Conservation (phyloP, 177 flowering plant genomes). For the Telopea speciosissima region DNA sequence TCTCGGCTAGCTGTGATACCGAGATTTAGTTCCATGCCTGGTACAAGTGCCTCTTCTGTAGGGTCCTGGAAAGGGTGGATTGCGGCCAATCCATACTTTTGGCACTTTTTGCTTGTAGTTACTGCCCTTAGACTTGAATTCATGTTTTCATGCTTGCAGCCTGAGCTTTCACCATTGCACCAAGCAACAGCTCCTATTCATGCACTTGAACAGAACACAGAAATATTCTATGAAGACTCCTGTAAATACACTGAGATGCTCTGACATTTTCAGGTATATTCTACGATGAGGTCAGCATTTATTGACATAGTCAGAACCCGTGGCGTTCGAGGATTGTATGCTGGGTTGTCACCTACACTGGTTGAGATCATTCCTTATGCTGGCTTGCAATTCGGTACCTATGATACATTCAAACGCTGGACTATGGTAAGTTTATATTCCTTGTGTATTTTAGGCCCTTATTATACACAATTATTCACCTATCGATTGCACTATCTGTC, state of each 20-base stretch:
- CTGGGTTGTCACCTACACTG: slow-evolving; percentile 89
- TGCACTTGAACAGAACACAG: neutral
- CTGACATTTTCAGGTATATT: slow-evolving; percentile 55
- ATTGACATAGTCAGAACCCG: slow-evolving; percentile 59
- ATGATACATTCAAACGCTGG: slow-evolving; percentile 94
- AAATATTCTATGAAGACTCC: neutral
- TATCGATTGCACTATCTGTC: too few relatives aligned
- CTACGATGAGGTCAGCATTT: slow-evolving; percentile 83
- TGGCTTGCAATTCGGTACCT: slow-evolving; percentile 93
- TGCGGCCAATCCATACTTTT: too few relatives aligned
- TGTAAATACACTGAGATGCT: neutral
- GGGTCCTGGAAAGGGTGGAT: too few relatives aligned
- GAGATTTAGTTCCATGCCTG: too few relatives aligned
- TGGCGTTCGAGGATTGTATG: slow-evolving; percentile 78
- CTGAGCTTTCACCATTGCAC: neutral
- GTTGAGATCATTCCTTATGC: slow-evolving; percentile 97
- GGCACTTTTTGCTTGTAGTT: too few relatives aligned
- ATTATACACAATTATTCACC: too few relatives aligned
- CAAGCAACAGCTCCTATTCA: neutral
- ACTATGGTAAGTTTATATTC: slow-evolving; percentile 44
- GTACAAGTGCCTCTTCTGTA: too few relatives aligned
- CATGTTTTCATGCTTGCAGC: neutral
- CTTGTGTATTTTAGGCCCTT: neutral
- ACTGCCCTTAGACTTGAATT: neutral
- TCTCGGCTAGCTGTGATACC: too few relatives aligned